Percentiles rank a stretch among this genome's conserved stretches.
phyloP scores from a whole-genome alignment of 1,139 yeast species.

The Magnusiomyces starmeri region DNA sequence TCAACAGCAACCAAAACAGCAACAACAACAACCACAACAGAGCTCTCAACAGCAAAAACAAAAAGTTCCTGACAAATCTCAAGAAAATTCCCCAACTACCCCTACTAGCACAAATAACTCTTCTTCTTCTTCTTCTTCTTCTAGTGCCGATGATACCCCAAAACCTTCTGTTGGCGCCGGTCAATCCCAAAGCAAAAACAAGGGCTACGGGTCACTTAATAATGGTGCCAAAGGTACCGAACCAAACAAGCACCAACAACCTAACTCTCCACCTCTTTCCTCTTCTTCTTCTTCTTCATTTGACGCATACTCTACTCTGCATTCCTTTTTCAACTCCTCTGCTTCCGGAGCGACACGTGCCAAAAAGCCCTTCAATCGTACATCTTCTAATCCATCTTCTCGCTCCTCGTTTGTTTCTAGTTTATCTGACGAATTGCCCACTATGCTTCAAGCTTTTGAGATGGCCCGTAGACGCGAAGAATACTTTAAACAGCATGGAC shows the following conservation, averaged over 20 bases:
- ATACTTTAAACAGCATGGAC: conserved; percentile 10
- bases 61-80: not conserved
- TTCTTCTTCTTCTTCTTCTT: not conserved
- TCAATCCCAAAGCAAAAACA: not conserved
- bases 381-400: conserved; percentile 14
- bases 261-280: conserved; percentile 7
- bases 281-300: too few relatives aligned
- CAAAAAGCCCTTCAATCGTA: conserved; percentile 7
- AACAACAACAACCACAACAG: not conserved
- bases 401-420: conserved; percentile 19
- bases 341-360: conserved; percentile 5
- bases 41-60: conserved; percentile 1
- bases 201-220: too few relatives aligned
- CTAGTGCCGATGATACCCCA: not conserved
- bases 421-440: conserved; percentile 27
- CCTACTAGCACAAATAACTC: not conserved
- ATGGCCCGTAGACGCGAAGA: conserved; percentile 21
- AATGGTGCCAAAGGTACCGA: not conserved
- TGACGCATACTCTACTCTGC: conserved; percentile 5
- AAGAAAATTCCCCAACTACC: conserved; percentile 10
- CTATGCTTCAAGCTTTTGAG: conserved; percentile 28
- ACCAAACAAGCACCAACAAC: not conserved
- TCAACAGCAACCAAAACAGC: conserved; percentile 3
- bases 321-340: conserved; percentile 7
- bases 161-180: not conserved